Base-by-base conservation (phyloP, 1,284 basidiomycete species). In the Ustilago shanxiensis region DNA sequence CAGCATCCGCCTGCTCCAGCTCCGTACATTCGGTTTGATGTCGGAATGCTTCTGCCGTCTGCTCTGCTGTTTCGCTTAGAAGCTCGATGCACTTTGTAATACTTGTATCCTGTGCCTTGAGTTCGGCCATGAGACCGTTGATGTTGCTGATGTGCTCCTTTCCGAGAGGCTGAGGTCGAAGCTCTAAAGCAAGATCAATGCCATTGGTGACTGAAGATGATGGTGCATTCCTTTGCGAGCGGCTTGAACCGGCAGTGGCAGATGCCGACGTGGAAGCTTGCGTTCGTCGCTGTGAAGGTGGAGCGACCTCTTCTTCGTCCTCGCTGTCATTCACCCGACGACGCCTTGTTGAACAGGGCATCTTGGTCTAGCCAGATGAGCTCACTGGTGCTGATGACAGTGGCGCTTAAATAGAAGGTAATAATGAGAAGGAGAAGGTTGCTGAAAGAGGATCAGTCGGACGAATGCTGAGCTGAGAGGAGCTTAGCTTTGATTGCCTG, bases 31-130 rank as follows among this genome's bases (percentile, higher is more conserved):
- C 58, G 26, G 66, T 55, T 1, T 70, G 60, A 0, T 35, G 14
- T 5, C 61, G 50, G 22, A 65, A 71, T 1, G 67, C 72, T 51
- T 78, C 76, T 8, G 76, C 76, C 2, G 58, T 49, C 26, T 74
- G 71, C 24, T 70, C 72, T 37, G 67, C 64, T 6, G 76, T 74
- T 11, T 78, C 76, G 44, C 59, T 57, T 53, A 78, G 76, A 14
- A 71, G 58, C 29, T 65, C 57, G 50, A 78, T 74, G 57, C 66
- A 64, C 11, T 61, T 60, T 4, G 18, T 22, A 11, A 78, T 50
- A 47, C 26, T 56, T 5, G 41, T 9, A 22, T 72, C 60, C n/a
- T 65, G 62, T 0, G 64, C 41, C 18, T 61, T 60, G 53, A 74
- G 68, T n/a, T 72, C 71, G 24, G 58, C 41, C 28, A 61, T 57